Evolutionary conservation across 2,329 filamentous ascomycete species (phyloP), one percentile per base, ranked within the genome.

Genomic region (Pezicula radicicola): DNA sequence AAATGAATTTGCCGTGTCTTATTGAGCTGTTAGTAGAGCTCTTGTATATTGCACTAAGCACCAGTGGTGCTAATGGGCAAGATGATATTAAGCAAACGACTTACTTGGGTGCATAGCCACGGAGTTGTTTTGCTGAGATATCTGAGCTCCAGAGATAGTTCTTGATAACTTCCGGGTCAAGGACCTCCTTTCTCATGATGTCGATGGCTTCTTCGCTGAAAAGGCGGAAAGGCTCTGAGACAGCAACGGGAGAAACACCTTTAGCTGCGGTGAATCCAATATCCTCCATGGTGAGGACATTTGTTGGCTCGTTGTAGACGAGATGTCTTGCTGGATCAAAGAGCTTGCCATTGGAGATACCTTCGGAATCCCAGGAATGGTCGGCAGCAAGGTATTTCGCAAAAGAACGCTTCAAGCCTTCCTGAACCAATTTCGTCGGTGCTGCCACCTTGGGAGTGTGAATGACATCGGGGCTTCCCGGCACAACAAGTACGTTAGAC

Each of bases 201-300:
- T 78, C 68, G 47, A 88, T 74, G 2, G 84, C 83, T 44, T 85
- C 81, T 30, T 74, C 62, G 10, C 79, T 80, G 67, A 88, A 88
- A 21, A 88, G 73, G 3, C 74, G 73, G 64, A 88, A 88, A 0
- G 84, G 83, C 52, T 86, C 79, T 0, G 83, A 85, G 48, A 85
- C 83, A 12, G 83, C 85, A 46, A 83, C 72, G 1, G 76, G 76
- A 1, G 85, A 88, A 25, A 88, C 74, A 4, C 83, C 84, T 46
- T 70, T 73, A 50, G 75, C 73, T 35, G 80, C 73, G 2, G 73
- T 63, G 39, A 80, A 78, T 2, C 79, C 81, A 48, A 87, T 71
- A 30, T 87, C 83, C 59, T 78, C 74, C 83, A 87, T 87, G 16
- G 73, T 79, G 59, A 81, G 68, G 42, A 80, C 69, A 55, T 78